A percentile compares a stretch with the other conserved stretches of the same genome.
These are phyloP conservation scores for Salvia splendens DNA, from an alignment of 257 asterid genomes.

Conservation along the genomic window DNA sequence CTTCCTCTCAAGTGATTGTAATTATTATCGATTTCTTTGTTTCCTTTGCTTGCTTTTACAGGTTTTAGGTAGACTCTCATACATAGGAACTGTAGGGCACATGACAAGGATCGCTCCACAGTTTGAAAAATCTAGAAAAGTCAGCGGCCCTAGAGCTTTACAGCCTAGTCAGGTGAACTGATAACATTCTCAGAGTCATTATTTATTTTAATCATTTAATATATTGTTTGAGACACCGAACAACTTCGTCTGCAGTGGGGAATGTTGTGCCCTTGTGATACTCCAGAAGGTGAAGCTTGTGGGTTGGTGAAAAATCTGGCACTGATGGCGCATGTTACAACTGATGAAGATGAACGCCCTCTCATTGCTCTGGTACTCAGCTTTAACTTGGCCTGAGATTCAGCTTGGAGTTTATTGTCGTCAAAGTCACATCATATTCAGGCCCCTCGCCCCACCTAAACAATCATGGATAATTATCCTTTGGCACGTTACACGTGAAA, in stretches of 20 bases:
- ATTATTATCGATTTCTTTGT: background rate
- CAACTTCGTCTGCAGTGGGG: constrained; percentile 75
- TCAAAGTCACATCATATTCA: background rate
- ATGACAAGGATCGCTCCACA: constrained; percentile 91
- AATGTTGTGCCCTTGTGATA: constrained; percentile 98
- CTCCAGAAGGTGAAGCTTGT: constrained; percentile 99
- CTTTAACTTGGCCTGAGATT: background rate
- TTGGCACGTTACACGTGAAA: background rate
- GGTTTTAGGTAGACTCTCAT: constrained; percentile 81
- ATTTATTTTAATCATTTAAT: constrained; percentile 15
- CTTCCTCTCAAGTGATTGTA: background rate
- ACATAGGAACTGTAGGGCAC: constrained; percentile 77
- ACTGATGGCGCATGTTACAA: constrained; percentile 95
- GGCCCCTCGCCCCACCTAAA: background rate
- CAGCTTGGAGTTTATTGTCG: background rate
- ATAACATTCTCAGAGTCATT: constrained; percentile 11
- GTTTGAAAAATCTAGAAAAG: constrained; percentile 94
- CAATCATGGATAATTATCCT: background rate
- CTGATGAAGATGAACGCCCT: constrained; percentile 91
- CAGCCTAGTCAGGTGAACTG: constrained; percentile 91
- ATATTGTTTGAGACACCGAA: constrained; percentile 24
- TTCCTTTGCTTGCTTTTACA: constrained; percentile 35
- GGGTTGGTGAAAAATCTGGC: constrained; percentile 98
- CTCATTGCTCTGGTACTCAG: constrained; percentile 72
- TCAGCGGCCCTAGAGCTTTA: constrained; percentile 96